Evolutionary conservation across 2,329 filamentous ascomycete genomes (phyloP).

Genomic region (Nigrospora osmanthi): DNA sequence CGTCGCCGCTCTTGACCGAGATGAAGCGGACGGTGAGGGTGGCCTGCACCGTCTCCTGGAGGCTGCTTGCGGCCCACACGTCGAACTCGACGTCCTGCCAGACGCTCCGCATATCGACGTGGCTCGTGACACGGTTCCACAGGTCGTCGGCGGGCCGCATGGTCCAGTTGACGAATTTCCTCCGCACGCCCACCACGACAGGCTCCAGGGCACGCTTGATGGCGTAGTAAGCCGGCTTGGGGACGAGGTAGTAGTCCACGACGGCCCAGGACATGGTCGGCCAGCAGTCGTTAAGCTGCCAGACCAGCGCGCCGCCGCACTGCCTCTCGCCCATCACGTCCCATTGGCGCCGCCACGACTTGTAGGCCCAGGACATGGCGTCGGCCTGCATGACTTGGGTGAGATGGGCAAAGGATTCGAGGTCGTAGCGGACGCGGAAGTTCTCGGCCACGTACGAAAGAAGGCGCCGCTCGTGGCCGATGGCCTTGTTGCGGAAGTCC

Average conservation of each 20-base stretch:
- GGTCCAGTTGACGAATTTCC: conserved; percentile 34
- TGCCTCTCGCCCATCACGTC: conserved; percentile 43
- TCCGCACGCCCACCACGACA: conserved; percentile 49
- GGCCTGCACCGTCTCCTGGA: conserved; percentile 12
- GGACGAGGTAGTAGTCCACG: conserved; percentile 56
- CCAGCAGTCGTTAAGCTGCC: conserved; percentile 68
- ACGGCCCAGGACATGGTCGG: conserved; percentile 59
- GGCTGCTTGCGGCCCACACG: conserved; percentile 33
- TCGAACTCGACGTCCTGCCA: conserved; percentile 30
- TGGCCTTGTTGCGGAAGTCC: conserved; percentile 78
- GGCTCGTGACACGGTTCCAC: conserved; percentile 21
- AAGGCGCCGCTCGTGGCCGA: conserved; percentile 66
- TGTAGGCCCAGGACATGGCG: conserved; percentile 41
- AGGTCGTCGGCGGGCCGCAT: conserved; percentile 33
- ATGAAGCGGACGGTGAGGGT: conserved; percentile 28
- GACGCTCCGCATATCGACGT: conserved; percentile 28
- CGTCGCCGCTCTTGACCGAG: conserved; percentile 29
- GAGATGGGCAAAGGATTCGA: conserved; percentile 43
- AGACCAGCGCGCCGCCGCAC: conserved; percentile 59
- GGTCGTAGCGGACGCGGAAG: conserved; percentile 42
- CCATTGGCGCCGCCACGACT: conserved; percentile 56
- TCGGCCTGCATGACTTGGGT: conserved; percentile 48
- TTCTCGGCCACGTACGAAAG: conserved; percentile 73
- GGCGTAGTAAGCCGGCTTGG: conserved; percentile 57
- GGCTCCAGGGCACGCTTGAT: conserved; percentile 45